A percentile compares a stretch with the other conserved stretches of the same genome.
phyloP scores from a whole-genome alignment of 345 rosid genomes.

The Rhizophora mangle region DNA sequence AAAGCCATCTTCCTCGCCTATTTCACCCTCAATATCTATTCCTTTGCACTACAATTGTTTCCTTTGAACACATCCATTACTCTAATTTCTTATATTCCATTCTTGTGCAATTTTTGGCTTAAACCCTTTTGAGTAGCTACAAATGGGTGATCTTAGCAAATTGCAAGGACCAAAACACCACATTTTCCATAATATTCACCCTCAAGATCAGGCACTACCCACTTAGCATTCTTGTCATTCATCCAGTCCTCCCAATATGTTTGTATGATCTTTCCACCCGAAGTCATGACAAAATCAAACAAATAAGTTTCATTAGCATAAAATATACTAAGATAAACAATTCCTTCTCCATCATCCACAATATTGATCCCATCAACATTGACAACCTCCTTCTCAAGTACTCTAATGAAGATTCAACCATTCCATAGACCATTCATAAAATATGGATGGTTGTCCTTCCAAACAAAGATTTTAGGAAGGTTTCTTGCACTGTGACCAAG shows the following conservation, averaged over 20 bases:
- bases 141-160: constrained; percentile 23
- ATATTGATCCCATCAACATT: constrained; percentile 27
- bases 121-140: constrained; percentile 55
- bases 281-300: constrained; percentile 20
- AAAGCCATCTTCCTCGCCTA: constrained; percentile 40
- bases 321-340: constrained; percentile 9
- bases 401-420: constrained; percentile 36
- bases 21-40: constrained; percentile 15
- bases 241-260: constrained; percentile 21
- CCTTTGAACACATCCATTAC: constrained; percentile 44
- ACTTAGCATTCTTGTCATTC: constrained; percentile 7
- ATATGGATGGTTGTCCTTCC: constrained; percentile 34
- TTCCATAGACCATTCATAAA: constrained; percentile 65
- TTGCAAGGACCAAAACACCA: constrained; percentile 44
- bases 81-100: constrained; percentile 45
- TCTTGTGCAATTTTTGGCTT: constrained; percentile 36
- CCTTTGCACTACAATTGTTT: constrained; percentile 30
- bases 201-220: neutral
- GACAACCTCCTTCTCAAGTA: constrained; percentile 24
- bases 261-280: constrained; percentile 30
- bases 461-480: constrained; percentile 33
- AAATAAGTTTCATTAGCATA: constrained; percentile 6
- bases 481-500: constrained; percentile 22
- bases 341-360: constrained; percentile 25
- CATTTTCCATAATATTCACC: constrained; percentile 53